phyloP scores from a whole-genome alignment of 2,329 filamentous ascomycete genomes.

The Phyllosticta citrichinensis region DNA sequence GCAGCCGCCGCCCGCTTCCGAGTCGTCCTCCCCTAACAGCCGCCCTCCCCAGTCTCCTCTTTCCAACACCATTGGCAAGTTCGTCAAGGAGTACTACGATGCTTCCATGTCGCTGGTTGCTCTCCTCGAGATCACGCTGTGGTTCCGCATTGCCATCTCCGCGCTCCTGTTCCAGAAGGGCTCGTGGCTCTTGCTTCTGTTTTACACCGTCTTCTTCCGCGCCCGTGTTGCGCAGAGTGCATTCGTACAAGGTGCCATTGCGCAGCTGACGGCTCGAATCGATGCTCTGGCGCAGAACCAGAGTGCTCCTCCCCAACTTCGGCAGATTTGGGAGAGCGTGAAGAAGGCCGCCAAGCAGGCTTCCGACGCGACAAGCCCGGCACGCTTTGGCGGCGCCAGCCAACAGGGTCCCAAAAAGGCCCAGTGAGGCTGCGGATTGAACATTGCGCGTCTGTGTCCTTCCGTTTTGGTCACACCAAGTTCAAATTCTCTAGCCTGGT shows the following conservation, averaged over 20 bases:
- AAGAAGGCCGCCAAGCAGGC: conserved; percentile 66
- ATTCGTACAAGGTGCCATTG: conserved; percentile 80
- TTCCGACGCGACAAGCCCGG: conserved; percentile 68
- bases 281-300: conserved; percentile 79
- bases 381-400: conserved; percentile 55
- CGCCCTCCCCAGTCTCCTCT: conserved; percentile 43
- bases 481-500: neutral
- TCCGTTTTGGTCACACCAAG: neutral
- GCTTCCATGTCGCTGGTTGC: conserved; percentile 89
- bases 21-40: conserved; percentile 44
- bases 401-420: conserved; percentile 55
- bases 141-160: conserved; percentile 70
- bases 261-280: conserved; percentile 60
- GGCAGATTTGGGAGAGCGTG: conserved; percentile 69
- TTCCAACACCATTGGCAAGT: conserved; percentile 75
- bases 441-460: neutral
- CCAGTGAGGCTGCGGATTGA: conserved; percentile 33
- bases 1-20: conserved; percentile 49
- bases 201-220: conserved; percentile 90
- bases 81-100: conserved; percentile 98
- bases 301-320: conserved; percentile 69
- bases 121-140: conserved; percentile 75
- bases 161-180: conserved; percentile 81
- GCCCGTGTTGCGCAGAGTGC: conserved; percentile 81
- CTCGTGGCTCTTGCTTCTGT: conserved; percentile 74